Conservation (phyloP, 176 grass and related monocot genomes). For the Musa itinerans region DNA sequence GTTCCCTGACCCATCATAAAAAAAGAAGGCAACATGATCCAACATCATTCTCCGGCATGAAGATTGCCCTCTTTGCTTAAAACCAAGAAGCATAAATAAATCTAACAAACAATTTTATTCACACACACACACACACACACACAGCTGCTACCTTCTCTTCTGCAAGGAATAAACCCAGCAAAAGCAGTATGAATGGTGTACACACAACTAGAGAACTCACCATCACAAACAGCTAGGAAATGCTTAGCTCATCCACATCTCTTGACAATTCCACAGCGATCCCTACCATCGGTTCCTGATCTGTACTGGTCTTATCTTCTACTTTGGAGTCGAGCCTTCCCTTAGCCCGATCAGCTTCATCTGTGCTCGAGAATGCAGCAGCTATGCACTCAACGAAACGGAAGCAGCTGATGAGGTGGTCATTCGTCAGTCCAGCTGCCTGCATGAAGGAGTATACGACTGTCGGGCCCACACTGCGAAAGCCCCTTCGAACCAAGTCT, state of each 20-base stretch:
- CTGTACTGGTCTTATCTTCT: background rate
- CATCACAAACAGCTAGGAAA: background rate
- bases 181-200: background rate
- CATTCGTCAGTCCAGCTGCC: slow-evolving; percentile 76
- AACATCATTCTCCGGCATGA: background rate
- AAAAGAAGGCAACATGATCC: background rate
- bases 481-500: slow-evolving; percentile 76
- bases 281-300: background rate
- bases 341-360: slow-evolving; percentile 4
- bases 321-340: slow-evolving; percentile 3
- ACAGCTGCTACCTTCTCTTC: background rate
- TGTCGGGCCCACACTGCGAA: slow-evolving; percentile 63
- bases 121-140: background rate
- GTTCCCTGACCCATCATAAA: background rate
- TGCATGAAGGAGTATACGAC: slow-evolving; percentile 99
- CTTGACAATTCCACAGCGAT: background rate
- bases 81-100: background rate
- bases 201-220: background rate
- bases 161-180: background rate
- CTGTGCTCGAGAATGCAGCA: slow-evolving; percentile 4
- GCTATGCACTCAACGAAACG: slow-evolving; percentile 53
- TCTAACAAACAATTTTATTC: background rate
- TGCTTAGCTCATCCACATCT: background rate
- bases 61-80: background rate
- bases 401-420: slow-evolving; percentile 82